Evolutionary conservation across 192 early-diverging fungal genomes (phyloP).

Genomic region (Coemansia sp.): DNA sequence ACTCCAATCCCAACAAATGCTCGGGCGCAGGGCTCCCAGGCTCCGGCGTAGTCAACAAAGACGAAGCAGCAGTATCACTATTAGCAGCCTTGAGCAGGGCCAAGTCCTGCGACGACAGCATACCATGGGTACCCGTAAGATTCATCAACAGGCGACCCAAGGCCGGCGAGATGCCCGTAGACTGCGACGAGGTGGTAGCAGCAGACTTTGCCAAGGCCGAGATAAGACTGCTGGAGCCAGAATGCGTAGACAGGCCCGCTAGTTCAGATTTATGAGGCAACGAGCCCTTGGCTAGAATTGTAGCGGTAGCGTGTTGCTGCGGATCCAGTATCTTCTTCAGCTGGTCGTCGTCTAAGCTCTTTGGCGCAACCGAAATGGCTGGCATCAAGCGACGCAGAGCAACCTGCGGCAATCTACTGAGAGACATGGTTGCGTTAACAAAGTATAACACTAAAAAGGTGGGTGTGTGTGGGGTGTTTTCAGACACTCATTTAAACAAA

Average conservation of each 20-base stretch:
- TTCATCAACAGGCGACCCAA: conserved; percentile 27
- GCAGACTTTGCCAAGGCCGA: conserved; percentile 29
- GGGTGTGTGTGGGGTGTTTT: too few species aligned
- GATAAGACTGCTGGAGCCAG: conserved; percentile 7
- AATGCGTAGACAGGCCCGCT: neutral
- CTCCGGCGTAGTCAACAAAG: conserved; percentile 20
- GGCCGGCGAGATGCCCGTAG: conserved; percentile 6
- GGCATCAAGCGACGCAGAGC: conserved; percentile 51
- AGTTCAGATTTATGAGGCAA: conserved; percentile 24
- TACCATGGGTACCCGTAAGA: conserved; percentile 26
- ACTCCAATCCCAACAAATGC: neutral
- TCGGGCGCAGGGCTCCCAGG: conserved; percentile 18
- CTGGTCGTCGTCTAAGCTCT: conserved; percentile 52
- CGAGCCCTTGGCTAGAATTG: conserved; percentile 9
- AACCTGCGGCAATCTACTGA: conserved; percentile 50
- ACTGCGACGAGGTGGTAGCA: conserved; percentile 17
- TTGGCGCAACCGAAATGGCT: conserved; percentile 45
- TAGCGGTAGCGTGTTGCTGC: conserved; percentile 15
- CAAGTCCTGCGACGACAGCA: conserved; percentile 39
- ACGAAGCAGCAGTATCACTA: neutral
- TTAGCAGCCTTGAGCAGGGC: conserved; percentile 18
- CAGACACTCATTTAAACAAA: neutral
- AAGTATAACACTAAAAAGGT: too few species aligned
- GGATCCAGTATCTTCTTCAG: conserved; percentile 47
- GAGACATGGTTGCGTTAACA: conserved; percentile 34